Percentiles rank a stretch among this genome's conserved stretches.
Conservation (phyloP, 768 basidiomycete genomes). For the Sarcomyxa edulis region DNA sequence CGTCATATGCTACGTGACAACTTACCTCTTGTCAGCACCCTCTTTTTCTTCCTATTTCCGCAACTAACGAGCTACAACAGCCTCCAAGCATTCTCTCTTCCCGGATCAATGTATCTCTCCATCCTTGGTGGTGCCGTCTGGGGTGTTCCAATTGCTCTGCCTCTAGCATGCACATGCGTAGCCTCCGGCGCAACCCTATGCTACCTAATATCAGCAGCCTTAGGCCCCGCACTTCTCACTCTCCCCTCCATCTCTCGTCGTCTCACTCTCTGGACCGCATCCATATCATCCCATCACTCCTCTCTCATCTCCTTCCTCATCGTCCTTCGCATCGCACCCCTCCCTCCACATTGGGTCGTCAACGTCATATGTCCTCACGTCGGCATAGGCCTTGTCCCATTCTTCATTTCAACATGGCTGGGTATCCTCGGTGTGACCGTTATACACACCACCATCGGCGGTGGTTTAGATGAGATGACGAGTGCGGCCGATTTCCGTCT, state of each 20-base stretch:
- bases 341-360: conserved; percentile 96
- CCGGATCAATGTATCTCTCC: conserved; percentile 96
- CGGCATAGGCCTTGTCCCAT: conserved; percentile 77
- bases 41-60: conserved; percentile 4
- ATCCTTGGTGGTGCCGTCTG: conserved; percentile 96
- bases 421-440: conserved; percentile 88
- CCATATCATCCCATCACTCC: conserved; percentile 72
- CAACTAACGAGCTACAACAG: conserved; percentile 31
- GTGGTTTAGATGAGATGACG: conserved; percentile 93
- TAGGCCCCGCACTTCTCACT: conserved; percentile 87
- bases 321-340: conserved; percentile 88
- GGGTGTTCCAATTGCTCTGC: conserved; percentile 82
- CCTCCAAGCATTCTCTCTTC: conserved; percentile 93
- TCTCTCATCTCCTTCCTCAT: conserved; percentile 92
- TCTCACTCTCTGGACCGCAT: conserved; percentile 77
- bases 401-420: conserved; percentile 88
- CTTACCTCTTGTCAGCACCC: conserved; percentile 83
- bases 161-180: conserved; percentile 89
- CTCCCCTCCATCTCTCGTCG: conserved; percentile 80
- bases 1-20: conserved; percentile 79
- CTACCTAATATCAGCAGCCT: conserved; percentile 86
- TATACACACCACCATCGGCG: conserved; percentile 94
- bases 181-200: conserved; percentile 88
- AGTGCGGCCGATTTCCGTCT: conserved; percentile 90
- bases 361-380: conserved; percentile 92